phyloP scores from a whole-genome alignment of 164 flowering plant genomes.

The Warburgia ugandensis region DNA sequence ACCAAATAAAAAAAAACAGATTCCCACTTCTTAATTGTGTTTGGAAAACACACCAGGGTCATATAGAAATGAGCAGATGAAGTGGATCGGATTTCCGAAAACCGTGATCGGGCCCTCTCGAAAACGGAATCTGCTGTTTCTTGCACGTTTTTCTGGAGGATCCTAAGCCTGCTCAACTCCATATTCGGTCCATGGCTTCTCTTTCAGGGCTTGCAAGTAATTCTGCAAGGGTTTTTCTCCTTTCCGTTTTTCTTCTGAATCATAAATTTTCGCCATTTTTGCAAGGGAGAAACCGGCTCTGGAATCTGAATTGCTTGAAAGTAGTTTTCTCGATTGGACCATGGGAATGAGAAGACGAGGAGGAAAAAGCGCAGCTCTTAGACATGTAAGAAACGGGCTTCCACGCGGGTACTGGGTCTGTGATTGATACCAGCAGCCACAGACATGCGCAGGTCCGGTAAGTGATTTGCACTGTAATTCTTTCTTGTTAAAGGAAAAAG shows the following conservation, averaged over 20 bases:
- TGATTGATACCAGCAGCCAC: too few relatives aligned
- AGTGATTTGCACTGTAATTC: too few relatives aligned
- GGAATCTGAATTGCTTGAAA: too few relatives aligned
- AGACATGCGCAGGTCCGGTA: too few relatives aligned
- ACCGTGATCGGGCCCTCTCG: conserved; percentile 40
- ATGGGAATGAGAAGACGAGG: too few relatives aligned
- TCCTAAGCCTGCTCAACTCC: conserved; percentile 53
- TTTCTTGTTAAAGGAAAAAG: too few relatives aligned
- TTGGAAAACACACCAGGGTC: conserved; percentile 48
- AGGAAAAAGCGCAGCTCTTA: too few relatives aligned
- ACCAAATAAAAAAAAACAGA: neutral
- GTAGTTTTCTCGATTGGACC: too few relatives aligned
- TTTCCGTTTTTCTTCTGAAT: conserved; percentile 10
- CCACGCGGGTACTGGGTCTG: too few relatives aligned
- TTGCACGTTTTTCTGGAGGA: conserved; percentile 32
- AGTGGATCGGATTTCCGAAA: conserved; percentile 53
- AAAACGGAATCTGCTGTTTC: conserved; percentile 42
- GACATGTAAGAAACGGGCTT: too few relatives aligned
- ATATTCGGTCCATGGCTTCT: conserved; percentile 55
- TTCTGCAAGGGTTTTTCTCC: conserved; percentile 4
- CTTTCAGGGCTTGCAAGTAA: conserved; percentile 8
- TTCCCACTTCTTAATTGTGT: neutral
- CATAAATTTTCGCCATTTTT: neutral
- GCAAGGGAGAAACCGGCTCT: neutral
- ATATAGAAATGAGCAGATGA: conserved; percentile 59